Base-by-base conservation (phyloP, 2,329 filamentous ascomycete genomes). In the Fusarium drepaniforme region DNA sequence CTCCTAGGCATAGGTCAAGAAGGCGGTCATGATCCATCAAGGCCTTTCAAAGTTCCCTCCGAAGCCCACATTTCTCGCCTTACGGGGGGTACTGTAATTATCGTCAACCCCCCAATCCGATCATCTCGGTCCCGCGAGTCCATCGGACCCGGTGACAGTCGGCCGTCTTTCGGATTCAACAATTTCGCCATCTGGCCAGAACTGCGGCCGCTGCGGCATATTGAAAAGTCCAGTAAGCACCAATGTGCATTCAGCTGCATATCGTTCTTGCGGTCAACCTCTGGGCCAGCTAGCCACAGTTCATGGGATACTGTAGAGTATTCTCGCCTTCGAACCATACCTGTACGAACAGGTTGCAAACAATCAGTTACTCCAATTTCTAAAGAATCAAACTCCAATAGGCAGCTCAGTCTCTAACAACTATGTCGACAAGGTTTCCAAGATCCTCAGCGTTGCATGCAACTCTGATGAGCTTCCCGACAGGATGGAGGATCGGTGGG, bases 21-120 rank as follows among this genome's bases (percentile, higher is more conserved):
- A 37, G n/a, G 25, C 18, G 35, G 51, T 40, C 58, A 58, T 40
- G 56, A 37, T 25, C 63, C 51, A 67, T 37, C 46, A 38, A 33
- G 46, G 38, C 23, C 40, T n/a, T 42, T 71, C 42, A 53, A 60
- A 59, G 56, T 30, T 57, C 35, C 59, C 46, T 64, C 57, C 51
- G 18, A 38, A 56, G 44, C 61, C 70, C 72, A 63, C 72, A 58
- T 64, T 64, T 62, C 49, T 67, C 67, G 66, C 62, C 60, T 73
- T 60, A 42, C 56, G 46, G 35, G 46, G 59, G 67, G 73, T 75
- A 64, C 73, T 75, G 73, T 8, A 75, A 74, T 75, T 74, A 75
- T 66, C 71, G 67, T 64, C 66, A 66, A 65, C 60, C 33, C 60
- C 30, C 59, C 49, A 65, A 53, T 16, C 57, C 23, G 21, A 21